Evolutionary conservation across 2,329 filamentous ascomycete species (phyloP).

Genomic region (Daldinia eschscholtzii): DNA sequence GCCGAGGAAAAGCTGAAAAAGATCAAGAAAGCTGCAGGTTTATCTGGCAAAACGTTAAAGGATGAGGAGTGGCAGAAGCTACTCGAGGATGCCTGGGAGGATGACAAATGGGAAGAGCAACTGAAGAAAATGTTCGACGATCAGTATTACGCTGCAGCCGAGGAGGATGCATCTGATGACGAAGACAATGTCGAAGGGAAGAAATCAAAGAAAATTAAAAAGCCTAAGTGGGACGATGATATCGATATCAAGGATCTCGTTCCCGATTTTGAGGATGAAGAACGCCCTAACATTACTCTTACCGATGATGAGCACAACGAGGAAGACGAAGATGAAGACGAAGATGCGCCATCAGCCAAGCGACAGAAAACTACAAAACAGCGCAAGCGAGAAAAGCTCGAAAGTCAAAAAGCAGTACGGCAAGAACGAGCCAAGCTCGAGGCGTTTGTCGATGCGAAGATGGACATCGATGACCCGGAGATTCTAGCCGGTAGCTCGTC

Average conservation of each 20-base stretch:
- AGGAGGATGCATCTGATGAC: conserved; percentile 74
- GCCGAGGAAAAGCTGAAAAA: conserved; percentile 86
- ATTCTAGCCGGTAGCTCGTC: conserved; percentile 59
- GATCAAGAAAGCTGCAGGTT: conserved; percentile 89
- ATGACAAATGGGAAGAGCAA: conserved; percentile 89
- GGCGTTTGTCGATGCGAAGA: conserved; percentile 83
- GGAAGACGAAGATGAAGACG: conserved; percentile 57
- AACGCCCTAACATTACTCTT: conserved; percentile 66
- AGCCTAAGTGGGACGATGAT: conserved; percentile 95
- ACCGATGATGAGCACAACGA: conserved; percentile 65
- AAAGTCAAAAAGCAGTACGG: conserved; percentile 78
- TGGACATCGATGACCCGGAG: conserved; percentile 78
- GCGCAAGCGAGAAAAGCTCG: conserved; percentile 69
- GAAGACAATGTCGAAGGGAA: conserved; percentile 65
- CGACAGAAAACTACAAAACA: conserved; percentile 72
- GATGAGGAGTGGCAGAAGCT: conserved; percentile 88
- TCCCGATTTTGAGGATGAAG: conserved; percentile 83
- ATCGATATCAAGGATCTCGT: conserved; percentile 96
- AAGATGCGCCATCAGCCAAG: conserved; percentile 60
- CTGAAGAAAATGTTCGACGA: conserved; percentile 92
- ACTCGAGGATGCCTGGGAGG: conserved; percentile 88
- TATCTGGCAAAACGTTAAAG: conserved; percentile 73
- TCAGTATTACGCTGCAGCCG: conserved; percentile 83
- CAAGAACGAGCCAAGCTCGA: conserved; percentile 87
- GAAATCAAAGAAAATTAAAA: conserved; percentile 77